A percentile compares a stretch with the other conserved stretches of the same genome.
Evolutionary conservation across 2,329 filamentous ascomycete genomes (phyloP).

Genomic region (Verticillium klebahnii): DNA sequence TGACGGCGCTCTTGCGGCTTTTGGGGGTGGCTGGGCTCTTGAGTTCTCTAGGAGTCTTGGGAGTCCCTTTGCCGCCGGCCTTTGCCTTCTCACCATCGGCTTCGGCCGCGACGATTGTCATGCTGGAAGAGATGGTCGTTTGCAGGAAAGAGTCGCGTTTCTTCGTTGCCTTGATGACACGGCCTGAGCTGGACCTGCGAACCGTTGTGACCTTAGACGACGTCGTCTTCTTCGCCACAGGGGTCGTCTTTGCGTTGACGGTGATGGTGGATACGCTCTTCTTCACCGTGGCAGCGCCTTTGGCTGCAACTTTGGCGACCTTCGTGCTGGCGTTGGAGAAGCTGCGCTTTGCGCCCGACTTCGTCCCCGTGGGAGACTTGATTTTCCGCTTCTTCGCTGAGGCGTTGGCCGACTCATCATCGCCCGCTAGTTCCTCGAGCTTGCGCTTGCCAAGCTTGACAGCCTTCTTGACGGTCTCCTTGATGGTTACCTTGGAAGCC

Average conservation of each 20-base stretch:
- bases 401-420: constrained; percentile 24
- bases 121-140: constrained; percentile 7
- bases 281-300: constrained; percentile 23
- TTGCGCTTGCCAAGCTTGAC: constrained; percentile 52
- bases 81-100: background rate
- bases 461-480: constrained; percentile 31
- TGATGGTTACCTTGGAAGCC: constrained; percentile 17
- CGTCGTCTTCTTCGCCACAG: constrained; percentile 10
- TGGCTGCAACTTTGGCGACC: constrained; percentile 30
- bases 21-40: constrained; percentile 4
- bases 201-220: constrained; percentile 10
- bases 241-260: constrained; percentile 5
- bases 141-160: constrained; percentile 1
- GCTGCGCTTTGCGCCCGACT: constrained; percentile 25
- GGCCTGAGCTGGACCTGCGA: constrained; percentile 12
- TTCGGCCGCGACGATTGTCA: constrained; percentile 12
- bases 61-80: background rate
- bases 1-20: constrained; percentile 6
- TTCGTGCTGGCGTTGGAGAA: constrained; percentile 29
- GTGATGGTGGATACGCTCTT: constrained; percentile 28
- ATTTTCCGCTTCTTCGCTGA: constrained; percentile 44
- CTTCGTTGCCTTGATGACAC: constrained; percentile 11
- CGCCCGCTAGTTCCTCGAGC: constrained; percentile 46
- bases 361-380: constrained; percentile 21
- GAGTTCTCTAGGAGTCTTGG: background rate